phyloP scores from a whole-genome alignment of 768 basidiomycete genomes.

The Daedaleopsis nitida region DNA sequence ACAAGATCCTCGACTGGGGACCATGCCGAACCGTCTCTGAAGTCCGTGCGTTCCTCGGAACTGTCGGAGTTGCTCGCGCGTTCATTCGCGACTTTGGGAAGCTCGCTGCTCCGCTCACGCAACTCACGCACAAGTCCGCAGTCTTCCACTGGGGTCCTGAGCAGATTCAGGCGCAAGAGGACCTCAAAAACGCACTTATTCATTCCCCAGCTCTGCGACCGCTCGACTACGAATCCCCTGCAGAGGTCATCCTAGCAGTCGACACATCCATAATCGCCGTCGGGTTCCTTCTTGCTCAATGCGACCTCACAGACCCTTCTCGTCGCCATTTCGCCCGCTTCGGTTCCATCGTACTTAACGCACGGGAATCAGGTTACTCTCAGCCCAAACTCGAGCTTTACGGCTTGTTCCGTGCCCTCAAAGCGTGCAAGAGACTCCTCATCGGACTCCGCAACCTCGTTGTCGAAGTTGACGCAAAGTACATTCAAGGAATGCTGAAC shows the following conservation, averaged over 20 bases:
- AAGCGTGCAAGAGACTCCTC: constrained; percentile 27
- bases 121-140: constrained; percentile 24
- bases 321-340: constrained; percentile 34
- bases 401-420: constrained; percentile 22
- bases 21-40: constrained; percentile 21
- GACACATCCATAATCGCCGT: constrained; percentile 29
- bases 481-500: constrained; percentile 42
- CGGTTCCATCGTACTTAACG: constrained; percentile 41
- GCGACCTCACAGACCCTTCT: constrained; percentile 12
- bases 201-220: constrained; percentile 21
- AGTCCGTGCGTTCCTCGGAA: constrained; percentile 30
- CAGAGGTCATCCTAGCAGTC: constrained; percentile 24
- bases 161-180: constrained; percentile 15
- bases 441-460: constrained; percentile 36
- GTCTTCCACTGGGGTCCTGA: constrained; percentile 21
- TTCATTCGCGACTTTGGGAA: constrained; percentile 29
- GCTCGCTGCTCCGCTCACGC: constrained; percentile 19
- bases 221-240: constrained; percentile 24
- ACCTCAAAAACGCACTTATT: constrained; percentile 20
- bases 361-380: constrained; percentile 19
- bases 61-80: constrained; percentile 18
- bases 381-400: constrained; percentile 34
- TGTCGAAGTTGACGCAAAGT: constrained; percentile 42
- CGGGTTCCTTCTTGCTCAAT: constrained; percentile 31
- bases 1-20: constrained; percentile 31